Base-by-base conservation (phyloP, 2,329 filamentous ascomycete species). In the Exophiala phaeomuriformis region DNA sequence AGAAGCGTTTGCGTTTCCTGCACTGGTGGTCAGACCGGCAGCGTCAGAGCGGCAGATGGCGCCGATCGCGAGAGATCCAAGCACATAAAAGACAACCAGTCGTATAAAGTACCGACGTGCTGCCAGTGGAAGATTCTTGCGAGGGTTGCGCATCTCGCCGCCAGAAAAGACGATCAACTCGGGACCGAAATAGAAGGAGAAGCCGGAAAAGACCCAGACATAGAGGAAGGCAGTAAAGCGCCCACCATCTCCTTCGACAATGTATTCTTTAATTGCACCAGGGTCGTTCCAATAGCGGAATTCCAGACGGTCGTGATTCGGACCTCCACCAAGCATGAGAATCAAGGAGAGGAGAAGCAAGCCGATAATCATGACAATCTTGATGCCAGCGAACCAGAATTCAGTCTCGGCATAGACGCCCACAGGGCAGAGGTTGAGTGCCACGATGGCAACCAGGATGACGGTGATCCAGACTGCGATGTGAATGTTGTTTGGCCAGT, bases 21-120 rank as follows among this genome's bases (percentile, higher is more conserved):
- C 77, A 19, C 80, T 79, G 10, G 70, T 68, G 9, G 77, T 78
- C 35, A 84, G 71, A 1, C 69, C 68, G 0, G 66, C 55, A 52
- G 80, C 75, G 56, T 80, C 68, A 30, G 74, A 80, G 0, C 78
- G 78, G 57, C 77, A 78, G 50, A 81, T 81, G 32, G 84, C 75
- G 36, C 79, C 77, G 47, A 84, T 83, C n/a, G 78, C 77, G 1
- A 84, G 68, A 1, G 80, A 76, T 2, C 72, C 74, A 4, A 77
- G 67, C 48, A 83, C 71, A 64, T 83, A 83, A 70, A 84, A 82
- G 65, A 82, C 72, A 8, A 82, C 68, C n/a, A 84, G 71, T 8
- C 81, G 80, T 64, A 76, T 82, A 66, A 83, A 80, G 65, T 79
- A 82, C 4, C 77, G 73, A 10, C 76, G 73, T 0, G 77, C 78